Percentiles rank a stretch among this genome's conserved stretches.
Evolutionary conservation across 495 filamentous ascomycete genomes (phyloP).

Genomic region (Beverwykella pulmonaria): DNA sequence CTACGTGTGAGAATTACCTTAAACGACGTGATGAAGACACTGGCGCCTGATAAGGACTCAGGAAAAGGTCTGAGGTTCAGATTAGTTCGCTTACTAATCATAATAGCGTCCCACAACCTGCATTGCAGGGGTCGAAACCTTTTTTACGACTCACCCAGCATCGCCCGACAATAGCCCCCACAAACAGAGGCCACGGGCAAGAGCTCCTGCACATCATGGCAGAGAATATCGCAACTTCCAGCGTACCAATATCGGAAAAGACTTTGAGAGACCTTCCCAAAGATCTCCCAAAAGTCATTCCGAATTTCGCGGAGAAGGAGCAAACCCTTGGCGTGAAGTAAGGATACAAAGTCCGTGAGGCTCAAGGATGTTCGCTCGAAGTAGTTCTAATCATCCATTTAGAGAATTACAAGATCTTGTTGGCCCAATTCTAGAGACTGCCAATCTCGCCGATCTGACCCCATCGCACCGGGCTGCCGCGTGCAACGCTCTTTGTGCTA

Average conservation of each 20-base stretch:
- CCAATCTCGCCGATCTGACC: slow-evolving; percentile 19
- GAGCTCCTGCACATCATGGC: not conserved
- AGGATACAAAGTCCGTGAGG: slow-evolving; percentile 31
- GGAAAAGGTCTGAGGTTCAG: no score
- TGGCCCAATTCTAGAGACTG: slow-evolving; percentile 28
- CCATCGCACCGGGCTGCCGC: slow-evolving; percentile 44
- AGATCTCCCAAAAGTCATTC: slow-evolving; percentile 6
- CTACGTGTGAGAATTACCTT: no score
- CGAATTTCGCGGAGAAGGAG: slow-evolving; percentile 16
- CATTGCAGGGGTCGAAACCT: not conserved
- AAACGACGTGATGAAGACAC: no score
- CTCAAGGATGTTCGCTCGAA: not conserved
- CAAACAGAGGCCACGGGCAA: not conserved
- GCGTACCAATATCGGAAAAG: slow-evolving; percentile 12
- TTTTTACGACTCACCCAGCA: not conserved
- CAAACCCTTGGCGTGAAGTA: slow-evolving; percentile 21
- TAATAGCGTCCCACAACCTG: not conserved
- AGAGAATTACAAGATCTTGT: slow-evolving; percentile 19
- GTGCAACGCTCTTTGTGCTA: slow-evolving; percentile 43
- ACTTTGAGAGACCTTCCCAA: slow-evolving; percentile 8
- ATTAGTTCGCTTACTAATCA: not conserved
- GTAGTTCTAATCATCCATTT: not conserved
- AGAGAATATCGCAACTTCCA: not conserved
- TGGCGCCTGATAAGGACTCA: no score
- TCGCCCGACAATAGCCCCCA: not conserved